Evolutionary conservation across 805 yeast species (phyloP), one percentile per base, ranked within the genome.

Genomic region (Kuraishia borneana): DNA sequence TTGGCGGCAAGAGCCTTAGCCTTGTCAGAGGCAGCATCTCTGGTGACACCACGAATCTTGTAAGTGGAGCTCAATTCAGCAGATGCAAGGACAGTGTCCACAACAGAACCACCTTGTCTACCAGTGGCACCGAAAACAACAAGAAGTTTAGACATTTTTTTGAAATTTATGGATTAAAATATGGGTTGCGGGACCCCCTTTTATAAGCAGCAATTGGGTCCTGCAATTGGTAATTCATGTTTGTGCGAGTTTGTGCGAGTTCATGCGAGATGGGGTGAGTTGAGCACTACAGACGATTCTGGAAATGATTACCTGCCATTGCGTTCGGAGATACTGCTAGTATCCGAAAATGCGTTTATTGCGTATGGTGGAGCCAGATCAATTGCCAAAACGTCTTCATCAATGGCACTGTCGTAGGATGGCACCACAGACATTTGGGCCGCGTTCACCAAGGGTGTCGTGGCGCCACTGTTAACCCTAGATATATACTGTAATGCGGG

Each of bases 391-490:
- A 34, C 40, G n/a, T 49, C 57, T 31, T 46, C 53, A 29, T 53
- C 59, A 31, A 39, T 51, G 5, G 52, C 49, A 14, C 41, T 35
- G 12, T 38, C 39, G 32, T 54, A 54, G 2, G 42, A 42, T 1
- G 59, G 59, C 2, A 48, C 49, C 8, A 43, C 50, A 5, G 38
- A 36, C 19, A 42, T 18, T 2, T 20, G 26, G 2, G 37, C 17
- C 2, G 35, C 30, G 17, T 34, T 37, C 18, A 34, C 36, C 18
- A 23, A 9, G 9, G 39, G 37, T 9, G 25, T 18, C n/a, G 18
- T 9, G 36, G 38, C n/a, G 7, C 20, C 25, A 4, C 51, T 47
- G 32, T 37, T 42, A 12, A 41, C 47, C 13, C 44, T 32, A 6
- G 51, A 47, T n/a, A 48, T 17, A 21, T 35, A 48, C 31, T 47